Conservation (phyloP, 2,329 filamentous ascomycete genomes). For the Fonsecaea pugnacius region DNA sequence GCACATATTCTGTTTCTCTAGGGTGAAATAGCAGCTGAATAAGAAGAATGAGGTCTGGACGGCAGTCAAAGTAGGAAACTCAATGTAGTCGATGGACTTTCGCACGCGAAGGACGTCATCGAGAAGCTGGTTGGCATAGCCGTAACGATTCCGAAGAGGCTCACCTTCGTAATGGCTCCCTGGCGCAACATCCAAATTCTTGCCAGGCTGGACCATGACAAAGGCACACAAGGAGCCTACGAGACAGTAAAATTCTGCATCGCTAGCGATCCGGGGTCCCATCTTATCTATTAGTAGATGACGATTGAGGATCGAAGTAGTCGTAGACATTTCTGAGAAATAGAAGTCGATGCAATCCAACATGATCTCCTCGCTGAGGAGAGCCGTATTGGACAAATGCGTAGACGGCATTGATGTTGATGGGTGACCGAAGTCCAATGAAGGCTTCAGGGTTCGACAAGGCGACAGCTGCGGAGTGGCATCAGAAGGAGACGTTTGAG, state of each 20-base stretch:
- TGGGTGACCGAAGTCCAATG: slow-evolving; percentile 60
- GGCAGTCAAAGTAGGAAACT: slow-evolving; percentile 46
- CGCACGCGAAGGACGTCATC: slow-evolving; percentile 63
- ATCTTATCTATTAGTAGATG: slow-evolving; percentile 45
- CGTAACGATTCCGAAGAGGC: slow-evolving; percentile 60
- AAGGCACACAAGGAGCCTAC: slow-evolving; percentile 49
- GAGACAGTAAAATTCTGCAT: slow-evolving; percentile 54
- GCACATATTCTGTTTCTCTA: slow-evolving; percentile 74
- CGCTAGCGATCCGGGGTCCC: slow-evolving; percentile 37
- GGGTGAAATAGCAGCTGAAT: slow-evolving; percentile 71
- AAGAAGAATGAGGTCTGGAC: slow-evolving; percentile 77
- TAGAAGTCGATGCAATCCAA: slow-evolving; percentile 71
- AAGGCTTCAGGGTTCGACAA: slow-evolving; percentile 19
- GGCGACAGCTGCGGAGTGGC: slow-evolving; percentile 9
- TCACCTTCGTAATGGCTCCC: slow-evolving; percentile 61
- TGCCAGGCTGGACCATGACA: slow-evolving; percentile 50
- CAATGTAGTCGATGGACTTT: slow-evolving; percentile 47
- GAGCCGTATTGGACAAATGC: slow-evolving; percentile 63
- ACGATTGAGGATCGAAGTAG: slow-evolving; percentile 49
- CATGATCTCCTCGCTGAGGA: slow-evolving; percentile 66
- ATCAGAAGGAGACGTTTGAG: slow-evolving; percentile 57
- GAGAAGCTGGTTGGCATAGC: slow-evolving; percentile 69
- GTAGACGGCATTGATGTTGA: slow-evolving; percentile 55
- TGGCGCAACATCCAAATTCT: slow-evolving; percentile 57
- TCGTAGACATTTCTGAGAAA: slow-evolving; percentile 62